Evolutionary conservation across 2,329 filamentous ascomycete genomes (phyloP).

Genomic region (Nemania serpens): DNA sequence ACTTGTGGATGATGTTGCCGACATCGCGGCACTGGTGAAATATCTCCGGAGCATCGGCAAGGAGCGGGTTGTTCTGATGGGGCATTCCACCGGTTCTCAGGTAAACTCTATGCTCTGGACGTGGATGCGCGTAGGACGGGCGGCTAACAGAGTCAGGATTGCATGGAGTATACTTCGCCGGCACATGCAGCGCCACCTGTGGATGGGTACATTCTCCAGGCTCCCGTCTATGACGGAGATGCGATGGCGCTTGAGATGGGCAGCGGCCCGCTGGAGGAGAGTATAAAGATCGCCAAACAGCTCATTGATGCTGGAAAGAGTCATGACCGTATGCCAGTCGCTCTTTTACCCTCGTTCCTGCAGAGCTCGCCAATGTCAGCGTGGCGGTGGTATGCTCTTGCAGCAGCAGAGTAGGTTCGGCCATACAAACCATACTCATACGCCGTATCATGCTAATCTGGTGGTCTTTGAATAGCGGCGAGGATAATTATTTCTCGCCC

Average conservation of each 20-base stretch:
- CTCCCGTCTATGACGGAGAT: slow-evolving; percentile 78
- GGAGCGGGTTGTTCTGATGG: slow-evolving; percentile 59
- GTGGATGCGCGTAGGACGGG: neutral
- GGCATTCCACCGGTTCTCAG: slow-evolving; percentile 64
- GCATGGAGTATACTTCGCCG: slow-evolving; percentile 58
- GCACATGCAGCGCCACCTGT: slow-evolving; percentile 55
- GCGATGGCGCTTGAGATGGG: slow-evolving; percentile 54
- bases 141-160: slow-evolving; percentile 50
- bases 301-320: slow-evolving; percentile 60
- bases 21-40: slow-evolving; percentile 57
- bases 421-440: neutral
- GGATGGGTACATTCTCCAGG: slow-evolving; percentile 80
- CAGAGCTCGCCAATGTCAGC: slow-evolving; percentile 54
- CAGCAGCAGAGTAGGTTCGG: slow-evolving; percentile 54
- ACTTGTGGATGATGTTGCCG: slow-evolving; percentile 57
- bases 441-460: neutral
- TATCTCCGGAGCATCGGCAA: slow-evolving; percentile 58
- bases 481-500: slow-evolving; percentile 88
- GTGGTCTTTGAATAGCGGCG: slow-evolving; percentile 54
- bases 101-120: slow-evolving; percentile 38
- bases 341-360: slow-evolving; percentile 48
- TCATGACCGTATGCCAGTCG: slow-evolving; percentile 59
- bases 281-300: slow-evolving; percentile 54
- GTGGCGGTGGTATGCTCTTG: slow-evolving; percentile 57
- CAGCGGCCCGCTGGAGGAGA: slow-evolving; percentile 49